These are phyloP conservation scores for Talaromyces atroroseus DNA, from an alignment of 2,329 filamentous ascomycete species.

Conservation along the genomic window DNA sequence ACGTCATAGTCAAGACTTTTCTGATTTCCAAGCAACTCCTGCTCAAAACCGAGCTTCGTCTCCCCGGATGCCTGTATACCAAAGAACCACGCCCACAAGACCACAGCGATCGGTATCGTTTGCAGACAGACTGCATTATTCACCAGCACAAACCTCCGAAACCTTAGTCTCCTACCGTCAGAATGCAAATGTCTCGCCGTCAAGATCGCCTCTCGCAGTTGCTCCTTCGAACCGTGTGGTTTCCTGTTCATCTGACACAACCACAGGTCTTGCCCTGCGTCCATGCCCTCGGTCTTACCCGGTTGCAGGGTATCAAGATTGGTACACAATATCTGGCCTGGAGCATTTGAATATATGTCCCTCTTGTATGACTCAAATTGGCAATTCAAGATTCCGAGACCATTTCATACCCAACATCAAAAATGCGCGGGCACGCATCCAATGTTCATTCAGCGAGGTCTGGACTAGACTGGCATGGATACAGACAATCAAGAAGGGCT, in stretches of 20 bases:
- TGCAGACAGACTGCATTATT: conserved; percentile 4
- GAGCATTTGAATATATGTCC: conserved; percentile 76
- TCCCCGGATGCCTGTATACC: not conserved
- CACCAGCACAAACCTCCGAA: not conserved
- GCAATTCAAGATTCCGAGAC: conserved; percentile 63
- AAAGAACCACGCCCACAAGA: not conserved
- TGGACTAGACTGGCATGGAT: conserved; percentile 86
- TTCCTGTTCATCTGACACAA: not conserved
- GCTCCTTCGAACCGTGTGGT: conserved; percentile 15
- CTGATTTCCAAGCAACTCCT: not conserved
- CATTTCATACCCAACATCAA: conserved; percentile 60
- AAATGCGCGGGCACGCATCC: conserved; percentile 53
- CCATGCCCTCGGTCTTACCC: conserved; percentile 64
- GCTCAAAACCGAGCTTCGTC: not conserved
- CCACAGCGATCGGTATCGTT: conserved; percentile 12
- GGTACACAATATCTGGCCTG: conserved; percentile 69
- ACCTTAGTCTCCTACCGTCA: not conserved
- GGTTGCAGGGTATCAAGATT: conserved; percentile 63
- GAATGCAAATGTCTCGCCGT: conserved; percentile 1
- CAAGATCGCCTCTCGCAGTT: conserved; percentile 4
- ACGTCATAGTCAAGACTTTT: not conserved
- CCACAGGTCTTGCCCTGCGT: conserved; percentile 44
- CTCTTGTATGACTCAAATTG: conserved; percentile 67
- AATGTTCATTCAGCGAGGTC: conserved; percentile 73
- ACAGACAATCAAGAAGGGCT: conserved; percentile 65